Percentiles rank a stretch among this genome's conserved stretches.
Conservation (phyloP, 805 yeast genomes). For the Cyberlindnera petersonii region DNA sequence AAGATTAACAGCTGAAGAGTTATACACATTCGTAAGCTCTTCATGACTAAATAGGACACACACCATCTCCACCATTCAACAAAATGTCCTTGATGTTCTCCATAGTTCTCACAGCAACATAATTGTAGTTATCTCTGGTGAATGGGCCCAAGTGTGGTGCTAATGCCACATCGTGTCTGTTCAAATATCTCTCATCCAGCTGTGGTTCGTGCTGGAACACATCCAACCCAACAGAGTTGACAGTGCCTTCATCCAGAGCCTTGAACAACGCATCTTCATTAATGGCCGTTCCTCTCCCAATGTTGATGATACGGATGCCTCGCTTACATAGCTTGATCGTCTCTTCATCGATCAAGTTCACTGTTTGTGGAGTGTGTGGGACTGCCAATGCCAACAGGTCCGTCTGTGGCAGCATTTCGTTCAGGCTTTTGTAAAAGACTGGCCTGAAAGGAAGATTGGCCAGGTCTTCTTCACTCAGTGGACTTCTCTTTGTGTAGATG, state of each 20-base stretch:
- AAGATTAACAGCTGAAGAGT: constrained; percentile 4
- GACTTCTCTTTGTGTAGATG: constrained; percentile 54
- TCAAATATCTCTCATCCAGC: constrained; percentile 44
- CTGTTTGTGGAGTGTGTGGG: constrained; percentile 60
- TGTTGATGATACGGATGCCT: constrained; percentile 63
- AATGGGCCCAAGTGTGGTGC: constrained; percentile 71
- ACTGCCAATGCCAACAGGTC: constrained; percentile 64
- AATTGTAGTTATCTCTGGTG: constrained; percentile 51
- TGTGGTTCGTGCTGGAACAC: constrained; percentile 65
- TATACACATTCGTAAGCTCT: neutral
- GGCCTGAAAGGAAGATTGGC: constrained; percentile 44
- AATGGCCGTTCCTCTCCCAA: constrained; percentile 70
- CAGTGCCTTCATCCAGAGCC: constrained; percentile 56
- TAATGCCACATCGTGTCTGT: constrained; percentile 55
- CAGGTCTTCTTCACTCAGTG: constrained; percentile 32
- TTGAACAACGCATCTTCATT: constrained; percentile 61
- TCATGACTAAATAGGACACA: constrained; percentile 5
- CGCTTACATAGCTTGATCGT: constrained; percentile 44
- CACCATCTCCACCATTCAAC: constrained; percentile 12
- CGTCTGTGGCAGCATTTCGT: constrained; percentile 35
- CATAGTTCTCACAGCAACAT: constrained; percentile 50
- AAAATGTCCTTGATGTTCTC: constrained; percentile 36
- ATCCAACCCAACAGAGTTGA: constrained; percentile 67
- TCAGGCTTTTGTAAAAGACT: constrained; percentile 42
- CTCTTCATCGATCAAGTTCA: constrained; percentile 46